Base-by-base conservation (phyloP, 75 land plant species). In the Ceratopteris richardii region DNA sequence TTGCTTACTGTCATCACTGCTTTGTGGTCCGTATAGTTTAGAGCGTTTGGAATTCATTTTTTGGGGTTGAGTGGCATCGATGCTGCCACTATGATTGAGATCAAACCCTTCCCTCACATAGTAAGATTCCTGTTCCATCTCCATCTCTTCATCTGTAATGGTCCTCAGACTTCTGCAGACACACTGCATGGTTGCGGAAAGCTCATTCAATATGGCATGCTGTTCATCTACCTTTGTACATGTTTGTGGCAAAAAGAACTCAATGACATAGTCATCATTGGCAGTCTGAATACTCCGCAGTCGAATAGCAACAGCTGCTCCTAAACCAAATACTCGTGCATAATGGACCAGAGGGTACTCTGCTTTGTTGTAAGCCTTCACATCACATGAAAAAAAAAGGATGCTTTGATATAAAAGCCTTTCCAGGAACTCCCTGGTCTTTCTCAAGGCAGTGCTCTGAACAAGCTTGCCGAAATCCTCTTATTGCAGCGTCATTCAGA, bases 341-440 rank as follows among this genome's bases (percentile, higher is more conserved):
- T 89, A 80, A 65, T 89, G 95, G n/a, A 74, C 86, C 20, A 89
- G 77, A 2, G 95, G 95, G 54, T 85, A 89, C 56, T 85, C 82
- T 13, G 62, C 73, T 50, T 85, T 89, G 68, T 71, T 28, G 66
- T 86, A 82, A 40, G 59, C 64, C n/a, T 73, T 82, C 22, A 89
- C 68, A 69, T 89, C 75, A 11, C 27, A 44, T 24, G 68, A 67
- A 71, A 57, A 75, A 89, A 41, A 63, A 71, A 31, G 76, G 65
- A 31, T 51, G 69, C 20, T 66, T 77, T 1, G 79, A 69, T 41
- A 60, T 29, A 73, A 89, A 89, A 24, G 95, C 90, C 67, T 66
- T 74, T 24, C 95, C 95, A 59, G 82, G 77, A 30, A 82, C 86
- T 16, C 95, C 95, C 44, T 88, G 89, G 1, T 82, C 89, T 44